Conservation (phyloP, 2,329 filamentous ascomycete species). For the Fusarium staphyleae region DNA sequence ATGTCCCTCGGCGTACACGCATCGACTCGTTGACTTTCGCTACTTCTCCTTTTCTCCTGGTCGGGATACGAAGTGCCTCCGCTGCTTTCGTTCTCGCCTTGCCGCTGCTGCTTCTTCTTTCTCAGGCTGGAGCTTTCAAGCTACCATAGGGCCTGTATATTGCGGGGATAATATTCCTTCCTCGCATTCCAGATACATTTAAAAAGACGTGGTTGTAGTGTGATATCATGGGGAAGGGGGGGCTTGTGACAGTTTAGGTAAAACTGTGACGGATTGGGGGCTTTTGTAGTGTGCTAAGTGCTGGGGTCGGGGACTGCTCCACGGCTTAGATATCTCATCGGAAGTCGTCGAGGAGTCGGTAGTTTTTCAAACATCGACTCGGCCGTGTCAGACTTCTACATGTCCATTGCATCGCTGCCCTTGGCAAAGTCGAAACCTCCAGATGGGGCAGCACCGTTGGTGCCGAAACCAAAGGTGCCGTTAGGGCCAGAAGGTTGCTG, state of each 20-base stretch:
- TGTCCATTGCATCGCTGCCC: slow-evolving; percentile 69
- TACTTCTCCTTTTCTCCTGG: slow-evolving; percentile 31
- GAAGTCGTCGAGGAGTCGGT: slow-evolving; percentile 9
- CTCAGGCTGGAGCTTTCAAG: slow-evolving; percentile 70
- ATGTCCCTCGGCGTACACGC: slow-evolving; percentile 32
- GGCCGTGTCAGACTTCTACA: slow-evolving; percentile 53
- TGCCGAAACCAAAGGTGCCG: slow-evolving; percentile 81
- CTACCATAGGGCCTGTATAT: slow-evolving; percentile 63
- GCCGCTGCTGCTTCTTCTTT: slow-evolving; percentile 44
- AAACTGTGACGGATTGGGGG: slow-evolving; percentile 37
- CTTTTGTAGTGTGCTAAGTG: slow-evolving; percentile 38
- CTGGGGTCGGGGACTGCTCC: slow-evolving; percentile 30
- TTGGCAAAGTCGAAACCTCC: slow-evolving; percentile 95
- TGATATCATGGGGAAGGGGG: slow-evolving; percentile 44
- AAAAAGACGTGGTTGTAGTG: slow-evolving; percentile 46
- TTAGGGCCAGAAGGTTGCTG: slow-evolving; percentile 70
- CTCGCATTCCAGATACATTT: slow-evolving; percentile 48
- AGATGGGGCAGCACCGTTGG: slow-evolving; percentile 67
- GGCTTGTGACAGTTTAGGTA: slow-evolving; percentile 35
- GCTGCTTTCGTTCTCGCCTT: slow-evolving; percentile 34
- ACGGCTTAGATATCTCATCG: slow-evolving; percentile 23
- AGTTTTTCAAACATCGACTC: slow-evolving; percentile 10
- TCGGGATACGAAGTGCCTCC: slow-evolving; percentile 30
- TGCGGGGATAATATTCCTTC: slow-evolving; percentile 36
- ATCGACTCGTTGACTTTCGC: slow-evolving; percentile 31